Evolutionary conservation across 192 early-diverging fungal species (phyloP), one percentile per base, ranked within the genome.

Genomic region (Glomus cerebriforme): DNA sequence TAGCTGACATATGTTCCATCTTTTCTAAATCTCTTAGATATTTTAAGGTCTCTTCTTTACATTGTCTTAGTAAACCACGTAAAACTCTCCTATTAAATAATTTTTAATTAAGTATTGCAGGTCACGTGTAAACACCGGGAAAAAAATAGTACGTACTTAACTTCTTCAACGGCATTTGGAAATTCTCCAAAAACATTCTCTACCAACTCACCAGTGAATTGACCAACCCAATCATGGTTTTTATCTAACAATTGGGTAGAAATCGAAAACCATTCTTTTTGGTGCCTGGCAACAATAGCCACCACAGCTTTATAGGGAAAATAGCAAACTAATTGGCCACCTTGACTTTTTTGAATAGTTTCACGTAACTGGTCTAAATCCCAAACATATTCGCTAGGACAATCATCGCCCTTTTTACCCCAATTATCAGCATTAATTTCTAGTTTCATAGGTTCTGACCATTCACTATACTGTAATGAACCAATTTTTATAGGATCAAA

Each of bases 401-500:
- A 24, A 6, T 15, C 9, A 15, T 63, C 24, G 9, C 27, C 24
- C 27, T 6, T 0, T 0, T 26, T 13, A 63, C 24, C n/a, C 62
- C 62, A 63, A 3, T 63, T 15, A 26, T 63, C 62, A 29, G 62
- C 62, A 5, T 3, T 29, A 63, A 63, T 63, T 63, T 63, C 62
- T 29, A 63, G 15, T 27, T 29, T 63, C n/a, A n/a, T n/a, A n/a
- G n/a, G n/a, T 12, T 63, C 7, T 13, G 62, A 1, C 62, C 62
- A 63, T 24, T 1, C 62, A 63, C 62, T 26, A 63, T 27, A 24
- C 19, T 63, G 62, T 26, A 63, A 29, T 12, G 62, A 3, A 63
- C 62, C 62, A 29, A 26, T 26, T 63, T 19, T 63, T 24, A 63
- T 63, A 13, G 62, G 62, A 63, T 63, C 62, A 63, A 63, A 63